Evolutionary conservation across 2,329 filamentous ascomycete genomes (phyloP), one percentile per base, ranked within the genome.

Genomic region (Rhynchosporium agropyri): DNA sequence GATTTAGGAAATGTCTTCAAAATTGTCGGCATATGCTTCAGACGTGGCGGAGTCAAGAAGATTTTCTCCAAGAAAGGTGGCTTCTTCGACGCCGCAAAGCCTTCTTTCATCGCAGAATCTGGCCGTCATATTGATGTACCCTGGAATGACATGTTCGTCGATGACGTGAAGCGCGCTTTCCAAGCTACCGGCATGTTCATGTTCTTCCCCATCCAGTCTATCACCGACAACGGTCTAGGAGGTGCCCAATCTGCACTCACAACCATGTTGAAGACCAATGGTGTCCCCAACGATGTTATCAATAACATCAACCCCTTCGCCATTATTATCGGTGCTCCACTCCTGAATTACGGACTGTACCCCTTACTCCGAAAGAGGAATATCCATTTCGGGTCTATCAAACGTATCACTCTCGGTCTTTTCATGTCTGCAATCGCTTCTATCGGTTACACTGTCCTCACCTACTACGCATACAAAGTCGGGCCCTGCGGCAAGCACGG

Each of bases 141-240:
- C 0, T 92, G 92, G 71, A 90, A 93, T 65, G 91, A 94, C 69
- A 84, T 83, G 48, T 94, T 90, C 86, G 89, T 94, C 28, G 89
- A 91, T 71, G 89, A 92, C 72, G 86, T 92, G 57, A 82, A 82
- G 58, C 88, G 90, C 75, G 88, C 88, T 65, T 78, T 90, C 64
- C 80, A 84, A 71, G 88, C 88, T 62, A 89, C 87, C 77, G 81
- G 84, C 66, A 89, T 91, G 48, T 93, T 90, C 75, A 69, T 79
- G 36, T 82, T 80, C 75, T 79, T 78, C 63, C 80, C 80, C 10
- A 74, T 83, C 33, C 81, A 80, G 38, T 57, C 51, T 36, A 63
- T 71, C 51, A 73, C 72, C 63, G 69, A 74, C 56, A 65, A 65
- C 9, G 83, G 83, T 68, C 78, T 85, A 33, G 83, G 83, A 15